These are phyloP conservation scores for Aspergillus transmontanensis DNA, from an alignment of 2,329 filamentous ascomycete species.

Conservation along the genomic window DNA sequence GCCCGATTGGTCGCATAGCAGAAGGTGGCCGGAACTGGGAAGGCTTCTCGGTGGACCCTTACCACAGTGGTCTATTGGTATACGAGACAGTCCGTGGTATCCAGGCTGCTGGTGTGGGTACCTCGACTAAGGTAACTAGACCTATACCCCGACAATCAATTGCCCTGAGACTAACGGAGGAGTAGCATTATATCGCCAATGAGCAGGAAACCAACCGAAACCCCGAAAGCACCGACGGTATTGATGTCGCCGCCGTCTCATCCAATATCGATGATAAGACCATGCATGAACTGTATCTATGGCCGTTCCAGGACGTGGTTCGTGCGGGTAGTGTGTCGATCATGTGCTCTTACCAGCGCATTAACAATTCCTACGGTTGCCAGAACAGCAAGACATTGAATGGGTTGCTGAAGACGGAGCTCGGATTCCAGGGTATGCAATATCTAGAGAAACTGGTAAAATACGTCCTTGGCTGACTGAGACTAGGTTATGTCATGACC, in stretches of 20 bases:
- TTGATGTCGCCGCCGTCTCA: conserved; percentile 48
- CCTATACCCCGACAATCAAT: not conserved
- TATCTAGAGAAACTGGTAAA: too few species aligned
- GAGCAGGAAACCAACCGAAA: conserved; percentile 56
- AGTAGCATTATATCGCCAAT: conserved; percentile 61
- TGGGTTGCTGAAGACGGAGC: conserved; percentile 73
- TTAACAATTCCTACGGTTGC: conserved; percentile 80
- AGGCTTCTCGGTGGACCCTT: conserved; percentile 54
- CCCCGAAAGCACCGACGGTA: conserved; percentile 12
- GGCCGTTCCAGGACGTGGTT: conserved; percentile 66
- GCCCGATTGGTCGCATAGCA: conserved; percentile 33
- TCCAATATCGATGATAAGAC: conserved; percentile 68
- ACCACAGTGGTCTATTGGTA: conserved; percentile 48
- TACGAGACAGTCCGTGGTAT: conserved; percentile 49
- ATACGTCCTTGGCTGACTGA: not conserved
- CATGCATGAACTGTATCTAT: conserved; percentile 67
- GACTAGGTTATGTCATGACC: conserved; percentile 71
- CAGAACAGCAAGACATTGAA: conserved; percentile 79
- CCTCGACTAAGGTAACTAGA: conserved; percentile 33
- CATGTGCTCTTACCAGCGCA: conserved; percentile 63
- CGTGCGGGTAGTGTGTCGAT: conserved; percentile 59
- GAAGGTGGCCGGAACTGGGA: conserved; percentile 52
- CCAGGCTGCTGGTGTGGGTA: conserved; percentile 47
- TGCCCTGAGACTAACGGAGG: not conserved
- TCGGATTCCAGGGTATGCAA: conserved; percentile 62